Evolutionary conservation across 2,329 filamentous ascomycete species (phyloP), one percentile per base, ranked within the genome.

Genomic region (Fusarium sp.): DNA sequence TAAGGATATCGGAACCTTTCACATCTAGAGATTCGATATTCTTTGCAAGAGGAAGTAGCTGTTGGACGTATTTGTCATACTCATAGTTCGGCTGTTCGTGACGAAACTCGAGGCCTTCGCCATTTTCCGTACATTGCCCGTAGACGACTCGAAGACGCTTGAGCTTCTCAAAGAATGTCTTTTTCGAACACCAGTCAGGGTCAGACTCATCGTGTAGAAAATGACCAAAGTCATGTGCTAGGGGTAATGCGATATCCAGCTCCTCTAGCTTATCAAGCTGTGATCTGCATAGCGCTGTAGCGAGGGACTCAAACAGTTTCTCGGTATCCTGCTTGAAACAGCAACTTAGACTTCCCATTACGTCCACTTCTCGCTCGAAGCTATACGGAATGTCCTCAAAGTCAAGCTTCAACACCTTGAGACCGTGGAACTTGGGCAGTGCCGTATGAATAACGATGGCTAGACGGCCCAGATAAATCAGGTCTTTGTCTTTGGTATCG

Each of bases 161-260:
- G 9, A 59, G 40, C 4, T 45, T 29, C 3, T 45, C 22, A 5
- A 59, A 59, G 3, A 59, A 24, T 3, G 4, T 22, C 7, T 12
- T 37, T 30, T 20, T 18, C 6, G 57, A 46, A 8, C 7, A 4
- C 4, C 20, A 13, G 4, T 53, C 51, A 2, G 27, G 34, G 2
- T 45, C 5, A 3, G 34, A 24, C 1, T 37, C 40, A 1, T 29
- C 7, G 0, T 20, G 24, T 12, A 59, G 24, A 18, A 59, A 59
- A 22, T 59, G 57, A 1, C 29, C 30, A 25, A 59, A 59, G 30
- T 59, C 57, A 14, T 57, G 45, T 0, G 57, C 51, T 3, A 59
- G 25, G 1, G 57, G 57, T 0, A 59, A 3, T 0, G 40, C 34
- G 2, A 59, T n/a, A 7, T 59, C 52, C 3, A 59, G 30, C 12